A percentile compares a stretch with the other conserved stretches of the same genome.
Evolutionary conservation across 306 rosid genomes (phyloP).

Genomic region (Comarum palustre): DNA sequence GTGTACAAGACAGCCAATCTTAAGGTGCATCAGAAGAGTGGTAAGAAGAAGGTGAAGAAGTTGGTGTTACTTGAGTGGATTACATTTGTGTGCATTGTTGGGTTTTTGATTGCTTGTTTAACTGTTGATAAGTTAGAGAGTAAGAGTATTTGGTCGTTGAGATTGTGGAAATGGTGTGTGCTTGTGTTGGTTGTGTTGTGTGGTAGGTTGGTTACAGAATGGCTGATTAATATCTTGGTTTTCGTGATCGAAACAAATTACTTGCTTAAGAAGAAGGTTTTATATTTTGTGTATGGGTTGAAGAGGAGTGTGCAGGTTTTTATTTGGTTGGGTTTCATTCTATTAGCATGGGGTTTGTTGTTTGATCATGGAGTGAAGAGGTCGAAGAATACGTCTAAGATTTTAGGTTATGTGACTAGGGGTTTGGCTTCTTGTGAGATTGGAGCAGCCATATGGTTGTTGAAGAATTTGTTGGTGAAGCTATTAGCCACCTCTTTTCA

Average conservation of each 20-base stretch:
- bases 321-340: constrained; percentile 66
- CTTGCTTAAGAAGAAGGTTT: constrained; percentile 65
- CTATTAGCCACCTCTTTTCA: constrained; percentile 64
- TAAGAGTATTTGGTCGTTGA: constrained; percentile 46
- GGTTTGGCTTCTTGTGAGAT: constrained; percentile 58
- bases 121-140: constrained; percentile 28
- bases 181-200: constrained; percentile 55
- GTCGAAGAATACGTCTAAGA: constrained; percentile 30
- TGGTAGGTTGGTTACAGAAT: constrained; percentile 65
- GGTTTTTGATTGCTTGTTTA: constrained; percentile 46
- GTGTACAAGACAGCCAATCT: constrained; percentile 59
- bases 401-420: constrained; percentile 53
- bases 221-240: constrained; percentile 60
- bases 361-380: constrained; percentile 46
- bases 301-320: constrained; percentile 66
- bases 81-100: constrained; percentile 45
- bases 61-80: constrained; percentile 37
- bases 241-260: constrained; percentile 68
- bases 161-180: constrained; percentile 71
- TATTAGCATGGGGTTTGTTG: constrained; percentile 62
- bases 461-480: constrained; percentile 60
- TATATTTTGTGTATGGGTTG: constrained; percentile 78
- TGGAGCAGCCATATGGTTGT: constrained; percentile 65
- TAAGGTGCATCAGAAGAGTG: constrained; percentile 38
- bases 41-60: constrained; percentile 39